Evolutionary conservation across 441 rosid genomes (phyloP).

Genomic region (Hura crepitans): DNA sequence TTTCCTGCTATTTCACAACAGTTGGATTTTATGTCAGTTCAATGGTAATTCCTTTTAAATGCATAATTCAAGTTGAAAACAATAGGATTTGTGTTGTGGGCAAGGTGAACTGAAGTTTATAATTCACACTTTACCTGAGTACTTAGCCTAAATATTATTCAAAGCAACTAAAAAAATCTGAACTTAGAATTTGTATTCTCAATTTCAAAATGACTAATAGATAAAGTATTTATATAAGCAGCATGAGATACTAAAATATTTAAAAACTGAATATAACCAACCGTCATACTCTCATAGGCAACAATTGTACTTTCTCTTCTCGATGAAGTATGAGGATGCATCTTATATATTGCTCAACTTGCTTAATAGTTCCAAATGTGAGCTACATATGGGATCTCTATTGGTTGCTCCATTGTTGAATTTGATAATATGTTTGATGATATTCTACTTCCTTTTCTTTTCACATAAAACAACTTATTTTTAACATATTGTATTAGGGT

Average conservation of each 20-base stretch:
- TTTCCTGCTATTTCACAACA: slow-evolving; percentile 97
- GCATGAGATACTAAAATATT: too few relatives aligned
- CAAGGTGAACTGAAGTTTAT: too few relatives aligned
- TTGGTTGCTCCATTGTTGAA: background rate
- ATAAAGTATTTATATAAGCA: background rate
- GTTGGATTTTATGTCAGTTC: slow-evolving; percentile 90
- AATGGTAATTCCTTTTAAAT: too few relatives aligned
- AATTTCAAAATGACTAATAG: background rate
- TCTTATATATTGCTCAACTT: background rate
- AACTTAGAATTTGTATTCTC: too few relatives aligned
- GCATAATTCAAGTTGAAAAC: too few relatives aligned
- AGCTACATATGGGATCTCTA: background rate
- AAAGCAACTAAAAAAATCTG: too few relatives aligned
- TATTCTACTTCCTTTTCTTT: background rate
- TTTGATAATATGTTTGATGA: background rate
- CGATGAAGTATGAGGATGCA: background rate
- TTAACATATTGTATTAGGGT: background rate
- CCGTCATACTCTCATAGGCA: background rate
- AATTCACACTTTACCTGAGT: too few relatives aligned
- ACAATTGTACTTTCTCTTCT: background rate
- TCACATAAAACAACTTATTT: background rate
- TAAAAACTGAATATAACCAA: background rate
- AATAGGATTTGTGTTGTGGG: too few relatives aligned
- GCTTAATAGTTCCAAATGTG: background rate
- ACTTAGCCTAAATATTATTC: too few relatives aligned